A percentile compares a stretch with the other conserved stretches of the same genome.
phyloP scores from a whole-genome alignment of 1,284 basidiomycete species.

The Retiboletus fuscus region DNA sequence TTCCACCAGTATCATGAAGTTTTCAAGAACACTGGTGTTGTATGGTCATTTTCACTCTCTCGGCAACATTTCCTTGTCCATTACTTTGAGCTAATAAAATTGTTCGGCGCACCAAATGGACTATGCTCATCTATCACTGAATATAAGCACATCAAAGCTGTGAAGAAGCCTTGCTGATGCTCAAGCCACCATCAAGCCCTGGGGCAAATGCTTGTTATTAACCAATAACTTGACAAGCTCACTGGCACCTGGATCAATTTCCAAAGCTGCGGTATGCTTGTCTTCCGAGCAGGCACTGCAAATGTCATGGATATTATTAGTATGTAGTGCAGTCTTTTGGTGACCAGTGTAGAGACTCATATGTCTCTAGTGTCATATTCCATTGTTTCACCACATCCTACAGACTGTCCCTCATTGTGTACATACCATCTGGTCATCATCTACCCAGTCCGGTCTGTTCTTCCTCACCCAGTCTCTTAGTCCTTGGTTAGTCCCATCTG shows the following conservation, averaged over 20 bases:
- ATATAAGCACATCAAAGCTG: slow-evolving; percentile 5
- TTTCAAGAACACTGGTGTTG: neutral
- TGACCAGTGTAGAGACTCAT: too few species aligned
- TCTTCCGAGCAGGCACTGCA: too few species aligned
- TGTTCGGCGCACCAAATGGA: slow-evolving; percentile 5
- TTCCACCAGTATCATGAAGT: neutral
- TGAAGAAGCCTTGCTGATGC: neutral
- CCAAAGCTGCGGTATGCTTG: neutral
- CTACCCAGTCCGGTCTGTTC: too few species aligned
- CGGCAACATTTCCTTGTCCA: slow-evolving; percentile 7
- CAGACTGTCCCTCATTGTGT: too few species aligned
- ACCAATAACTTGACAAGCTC: slow-evolving; percentile 1
- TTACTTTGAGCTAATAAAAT: slow-evolving; percentile 9
- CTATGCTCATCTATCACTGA: slow-evolving; percentile 14
- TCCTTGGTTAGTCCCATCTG: too few species aligned
- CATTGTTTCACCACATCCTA: too few species aligned
- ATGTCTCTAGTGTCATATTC: too few species aligned
- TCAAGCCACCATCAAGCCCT: neutral
- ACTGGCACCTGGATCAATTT: neutral
- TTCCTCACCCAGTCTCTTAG: too few species aligned
- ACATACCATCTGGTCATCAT: too few species aligned
- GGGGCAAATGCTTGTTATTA: slow-evolving; percentile 5
- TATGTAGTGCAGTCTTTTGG: too few species aligned
- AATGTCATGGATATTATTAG: too few species aligned
- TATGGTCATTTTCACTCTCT: neutral